Conservation (phyloP, 2,329 filamentous ascomycete species). For the Xylariales sp. region DNA sequence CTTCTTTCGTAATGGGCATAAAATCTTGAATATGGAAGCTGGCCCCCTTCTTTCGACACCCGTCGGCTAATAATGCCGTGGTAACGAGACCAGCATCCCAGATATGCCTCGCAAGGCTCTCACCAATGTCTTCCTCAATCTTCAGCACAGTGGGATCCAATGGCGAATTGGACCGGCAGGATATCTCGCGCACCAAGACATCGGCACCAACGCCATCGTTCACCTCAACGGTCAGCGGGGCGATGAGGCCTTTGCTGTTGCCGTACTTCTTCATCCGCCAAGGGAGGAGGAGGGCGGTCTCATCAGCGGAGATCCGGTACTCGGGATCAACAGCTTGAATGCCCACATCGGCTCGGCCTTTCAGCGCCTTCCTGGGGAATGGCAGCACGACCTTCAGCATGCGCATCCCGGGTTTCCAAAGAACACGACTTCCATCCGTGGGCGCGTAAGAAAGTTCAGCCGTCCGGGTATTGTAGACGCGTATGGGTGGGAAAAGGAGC, state of each 20-base stretch:
- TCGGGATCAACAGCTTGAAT: constrained; percentile 16
- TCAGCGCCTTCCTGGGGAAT: constrained; percentile 8
- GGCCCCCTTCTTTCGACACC: constrained; percentile 10
- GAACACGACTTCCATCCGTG: neutral
- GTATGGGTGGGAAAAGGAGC: constrained; percentile 28
- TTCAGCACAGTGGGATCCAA: constrained; percentile 24
- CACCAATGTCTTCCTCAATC: constrained; percentile 53
- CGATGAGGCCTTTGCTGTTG: constrained; percentile 15
- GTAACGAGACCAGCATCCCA: constrained; percentile 54
- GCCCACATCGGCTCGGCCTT: constrained; percentile 10
- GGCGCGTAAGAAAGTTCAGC: constrained; percentile 15
- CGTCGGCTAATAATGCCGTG: constrained; percentile 30
- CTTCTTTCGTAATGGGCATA: constrained; percentile 16
- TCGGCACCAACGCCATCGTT: constrained; percentile 15
- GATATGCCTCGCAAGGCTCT: constrained; percentile 55
- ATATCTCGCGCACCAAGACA: constrained; percentile 19
- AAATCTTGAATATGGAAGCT: constrained; percentile 9
- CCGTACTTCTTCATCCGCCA: constrained; percentile 16
- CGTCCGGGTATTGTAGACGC: constrained; percentile 1
- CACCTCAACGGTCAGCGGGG: constrained; percentile 22
- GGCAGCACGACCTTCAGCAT: constrained; percentile 30
- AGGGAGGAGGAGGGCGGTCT: neutral
- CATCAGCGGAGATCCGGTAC: neutral
- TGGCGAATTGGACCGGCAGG: neutral
- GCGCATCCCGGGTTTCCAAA: constrained; percentile 32